Conservation (phyloP, 2,329 filamentous ascomycete species). For the Claviceps humidiphila region DNA sequence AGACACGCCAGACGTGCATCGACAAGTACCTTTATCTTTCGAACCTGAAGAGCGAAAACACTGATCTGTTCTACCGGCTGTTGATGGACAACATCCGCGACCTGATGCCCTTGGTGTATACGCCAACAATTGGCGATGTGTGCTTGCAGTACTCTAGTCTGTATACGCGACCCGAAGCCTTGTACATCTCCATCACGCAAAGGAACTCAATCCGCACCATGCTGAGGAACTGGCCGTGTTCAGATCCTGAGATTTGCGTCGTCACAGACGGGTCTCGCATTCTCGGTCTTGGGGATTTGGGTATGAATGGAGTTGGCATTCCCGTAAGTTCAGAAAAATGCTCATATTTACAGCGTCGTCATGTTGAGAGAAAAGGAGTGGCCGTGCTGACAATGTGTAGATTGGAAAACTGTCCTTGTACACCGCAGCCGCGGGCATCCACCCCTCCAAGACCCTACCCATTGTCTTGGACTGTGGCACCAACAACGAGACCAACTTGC, state of each 20-base stretch:
- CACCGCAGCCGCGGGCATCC: constrained; percentile 88
- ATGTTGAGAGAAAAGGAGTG: not conserved
- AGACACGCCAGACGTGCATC: constrained; percentile 53
- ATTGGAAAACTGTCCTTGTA: constrained; percentile 93
- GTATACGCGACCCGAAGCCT: constrained; percentile 85
- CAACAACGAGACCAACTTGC: constrained; percentile 51
- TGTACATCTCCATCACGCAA: constrained; percentile 95
- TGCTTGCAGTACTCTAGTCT: constrained; percentile 93
- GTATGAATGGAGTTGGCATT: constrained; percentile 95
- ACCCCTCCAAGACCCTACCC: constrained; percentile 69
- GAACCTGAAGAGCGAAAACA: constrained; percentile 59
- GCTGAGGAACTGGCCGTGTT: constrained; percentile 84
- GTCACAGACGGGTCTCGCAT: constrained; percentile 92
- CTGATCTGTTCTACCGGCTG: constrained; percentile 72
- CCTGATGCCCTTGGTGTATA: constrained; percentile 75
- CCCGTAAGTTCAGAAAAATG: constrained; percentile 43
- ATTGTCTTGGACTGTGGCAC: constrained; percentile 57
- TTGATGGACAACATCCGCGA: constrained; percentile 66
- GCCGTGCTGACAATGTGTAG: constrained; percentile 19
- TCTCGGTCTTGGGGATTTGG: constrained; percentile 84
- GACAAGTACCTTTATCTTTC: constrained; percentile 80
- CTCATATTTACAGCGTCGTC: not conserved
- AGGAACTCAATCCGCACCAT: constrained; percentile 80
- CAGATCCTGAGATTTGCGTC: constrained; percentile 86
- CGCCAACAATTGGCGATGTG: constrained; percentile 85